Evolutionary conservation across 2,329 filamentous ascomycete genomes (phyloP).

Genomic region (Albophoma yamanashiensis): DNA sequence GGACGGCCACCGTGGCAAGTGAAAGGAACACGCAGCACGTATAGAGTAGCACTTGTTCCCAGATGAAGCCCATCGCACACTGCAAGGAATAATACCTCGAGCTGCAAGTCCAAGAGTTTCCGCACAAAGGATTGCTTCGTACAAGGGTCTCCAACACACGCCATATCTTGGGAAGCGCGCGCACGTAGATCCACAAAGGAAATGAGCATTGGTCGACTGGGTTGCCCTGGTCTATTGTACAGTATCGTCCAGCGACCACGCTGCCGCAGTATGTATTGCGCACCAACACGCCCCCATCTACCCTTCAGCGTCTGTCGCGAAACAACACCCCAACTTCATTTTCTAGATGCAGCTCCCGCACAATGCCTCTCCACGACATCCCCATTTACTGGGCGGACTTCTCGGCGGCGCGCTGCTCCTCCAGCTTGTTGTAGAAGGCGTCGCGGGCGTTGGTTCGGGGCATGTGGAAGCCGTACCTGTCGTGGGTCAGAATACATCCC

Average conservation of each 20-base stretch:
- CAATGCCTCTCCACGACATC: neutral
- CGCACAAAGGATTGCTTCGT: neutral
- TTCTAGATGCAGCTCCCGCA: neutral
- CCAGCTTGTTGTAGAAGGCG: constrained; percentile 46
- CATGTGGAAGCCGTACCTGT: constrained; percentile 53
- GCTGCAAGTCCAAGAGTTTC: neutral
- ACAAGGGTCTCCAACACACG: neutral
- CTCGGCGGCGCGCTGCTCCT: constrained; percentile 40
- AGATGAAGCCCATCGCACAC: too few species aligned
- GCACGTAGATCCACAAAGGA: neutral
- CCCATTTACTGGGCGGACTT: constrained; percentile 14
- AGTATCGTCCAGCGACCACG: constrained; percentile 13
- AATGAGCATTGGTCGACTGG: constrained; percentile 11
- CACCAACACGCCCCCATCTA: constrained; percentile 3
- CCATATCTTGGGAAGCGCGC: neutral
- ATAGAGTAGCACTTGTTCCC: neutral
- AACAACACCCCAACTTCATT: constrained; percentile 2
- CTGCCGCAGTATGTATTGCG: constrained; percentile 10
- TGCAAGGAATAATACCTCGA: neutral
- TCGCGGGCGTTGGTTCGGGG: constrained; percentile 49
- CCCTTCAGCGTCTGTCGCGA: neutral
- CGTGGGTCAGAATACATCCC: constrained; percentile 2
- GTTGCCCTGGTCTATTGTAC: constrained; percentile 17
- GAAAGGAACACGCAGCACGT: neutral
- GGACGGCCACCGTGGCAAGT: neutral